phyloP scores from a whole-genome alignment of 441 rosid species.

The Raphanus hybrid region DNA sequence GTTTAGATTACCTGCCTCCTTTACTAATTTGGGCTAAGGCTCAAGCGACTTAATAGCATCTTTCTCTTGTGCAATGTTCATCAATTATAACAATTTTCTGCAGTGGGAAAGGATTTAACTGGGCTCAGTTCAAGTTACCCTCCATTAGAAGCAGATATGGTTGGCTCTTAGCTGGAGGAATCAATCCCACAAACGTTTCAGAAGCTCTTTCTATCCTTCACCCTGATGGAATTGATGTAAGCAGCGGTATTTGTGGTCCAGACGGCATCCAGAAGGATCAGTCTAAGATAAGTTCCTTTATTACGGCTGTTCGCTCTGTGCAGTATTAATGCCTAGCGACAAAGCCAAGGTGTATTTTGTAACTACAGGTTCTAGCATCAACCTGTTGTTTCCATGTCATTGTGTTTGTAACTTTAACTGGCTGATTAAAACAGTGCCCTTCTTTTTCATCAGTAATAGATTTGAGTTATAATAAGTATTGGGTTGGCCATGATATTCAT shows the following conservation, averaged over 20 bases:
- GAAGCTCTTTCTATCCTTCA: conserved; percentile 68
- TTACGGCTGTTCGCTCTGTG: conserved; percentile 56
- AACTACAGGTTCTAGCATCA: conserved; percentile 12
- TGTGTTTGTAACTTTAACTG: conserved; percentile 24
- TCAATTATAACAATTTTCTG: conserved; percentile 19
- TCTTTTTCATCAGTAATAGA: not conserved
- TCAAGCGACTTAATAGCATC: no score
- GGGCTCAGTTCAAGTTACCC: conserved; percentile 72
- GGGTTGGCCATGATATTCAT: not conserved
- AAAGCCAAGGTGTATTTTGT: not conserved
- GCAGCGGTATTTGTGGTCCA: conserved; percentile 77
- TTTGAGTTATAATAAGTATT: not conserved
- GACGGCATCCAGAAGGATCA: conserved; percentile 78
- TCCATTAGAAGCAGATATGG: conserved; percentile 72
- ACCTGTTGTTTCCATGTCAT: conserved; percentile 15
- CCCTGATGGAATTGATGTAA: conserved; percentile 82
- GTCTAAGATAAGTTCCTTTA: conserved; percentile 63
- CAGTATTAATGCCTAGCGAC: conserved; percentile 41
- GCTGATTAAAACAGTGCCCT: not conserved
- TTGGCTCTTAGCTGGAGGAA: conserved; percentile 93
- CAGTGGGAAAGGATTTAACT: conserved; percentile 87
- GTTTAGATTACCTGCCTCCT: conserved; percentile 17
- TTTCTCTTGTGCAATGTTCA: no score
- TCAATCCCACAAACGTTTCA: conserved; percentile 64
- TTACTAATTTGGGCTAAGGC: not conserved